Evolutionary conservation across 257 asterid genomes (phyloP).

Genomic region (Fraxinus cuspidata): DNA sequence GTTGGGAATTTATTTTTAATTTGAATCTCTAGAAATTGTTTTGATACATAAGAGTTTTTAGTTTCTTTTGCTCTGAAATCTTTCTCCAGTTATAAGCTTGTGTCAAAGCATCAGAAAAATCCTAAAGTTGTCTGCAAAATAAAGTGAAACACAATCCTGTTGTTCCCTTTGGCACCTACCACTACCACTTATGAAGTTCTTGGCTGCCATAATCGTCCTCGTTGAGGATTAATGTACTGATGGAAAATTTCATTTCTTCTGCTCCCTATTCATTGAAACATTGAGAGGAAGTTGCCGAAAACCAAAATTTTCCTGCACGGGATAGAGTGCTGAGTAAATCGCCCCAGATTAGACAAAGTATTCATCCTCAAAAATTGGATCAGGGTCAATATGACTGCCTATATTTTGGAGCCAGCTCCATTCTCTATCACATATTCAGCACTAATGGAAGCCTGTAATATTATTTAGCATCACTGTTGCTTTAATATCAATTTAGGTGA

Average conservation of each 20-base stretch:
- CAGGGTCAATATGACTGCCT: background rate
- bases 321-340: background rate
- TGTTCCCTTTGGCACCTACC: background rate
- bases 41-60: background rate
- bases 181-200: background rate
- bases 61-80: background rate
- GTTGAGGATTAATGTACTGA: background rate
- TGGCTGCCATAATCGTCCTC: background rate
- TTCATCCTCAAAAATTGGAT: too few species aligned
- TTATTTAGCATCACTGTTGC: too few species aligned
- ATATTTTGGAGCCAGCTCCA: background rate
- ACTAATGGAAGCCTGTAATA: background rate
- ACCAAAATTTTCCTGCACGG: background rate
- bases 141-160: background rate
- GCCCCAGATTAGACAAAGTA: background rate
- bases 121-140: background rate
- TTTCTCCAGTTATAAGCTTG: background rate
- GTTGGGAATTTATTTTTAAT: background rate
- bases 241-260: background rate
- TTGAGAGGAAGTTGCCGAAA: background rate
- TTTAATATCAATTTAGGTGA: too few species aligned
- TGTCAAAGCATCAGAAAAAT: background rate
- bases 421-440: background rate
- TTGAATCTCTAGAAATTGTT: background rate
- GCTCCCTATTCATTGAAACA: background rate